A percentile compares a stretch with the other conserved stretches of the same genome.
Conservation (phyloP, 164 flowering plant genomes). For the Dillenia turbinata region DNA sequence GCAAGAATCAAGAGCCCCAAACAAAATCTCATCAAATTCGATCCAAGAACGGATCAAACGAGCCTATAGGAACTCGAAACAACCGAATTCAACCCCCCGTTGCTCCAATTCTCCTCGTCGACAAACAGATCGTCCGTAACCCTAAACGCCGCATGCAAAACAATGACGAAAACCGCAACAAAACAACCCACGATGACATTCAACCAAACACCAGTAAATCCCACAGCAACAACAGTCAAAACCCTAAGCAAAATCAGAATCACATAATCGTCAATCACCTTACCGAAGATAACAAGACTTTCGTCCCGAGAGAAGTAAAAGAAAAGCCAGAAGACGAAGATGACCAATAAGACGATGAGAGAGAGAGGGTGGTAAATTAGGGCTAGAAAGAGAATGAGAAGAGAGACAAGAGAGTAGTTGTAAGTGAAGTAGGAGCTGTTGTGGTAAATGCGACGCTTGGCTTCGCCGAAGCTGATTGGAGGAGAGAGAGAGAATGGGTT, state of each 20-base stretch:
- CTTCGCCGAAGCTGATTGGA: conserved; percentile 22
- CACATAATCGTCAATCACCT: conserved; percentile 23
- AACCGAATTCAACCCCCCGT: conserved; percentile 29
- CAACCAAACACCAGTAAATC: conserved; percentile 27
- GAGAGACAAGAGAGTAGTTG: conserved; percentile 27
- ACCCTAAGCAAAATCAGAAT: conserved; percentile 16
- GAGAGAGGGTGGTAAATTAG: conserved; percentile 39
- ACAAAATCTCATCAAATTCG: too few species aligned
- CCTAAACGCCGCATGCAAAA: conserved; percentile 27
- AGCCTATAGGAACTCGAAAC: conserved; percentile 6
- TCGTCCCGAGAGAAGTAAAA: conserved; percentile 33
- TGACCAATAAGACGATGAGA: conserved; percentile 24
- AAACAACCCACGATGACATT: conserved; percentile 26
- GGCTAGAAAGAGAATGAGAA: conserved; percentile 27
- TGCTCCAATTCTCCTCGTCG: conserved; percentile 22
- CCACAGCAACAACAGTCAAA: conserved; percentile 21
- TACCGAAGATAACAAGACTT: conserved; percentile 20
- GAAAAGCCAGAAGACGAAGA: conserved; percentile 29
- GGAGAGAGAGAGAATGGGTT: too few species aligned
- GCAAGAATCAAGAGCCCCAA: too few species aligned
- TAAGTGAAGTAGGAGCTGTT: conserved; percentile 34
- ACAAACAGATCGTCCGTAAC: conserved; percentile 28
- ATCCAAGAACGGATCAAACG: too few species aligned
- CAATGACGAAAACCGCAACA: conserved; percentile 20
- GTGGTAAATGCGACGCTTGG: conserved; percentile 14